Conservation (phyloP, 2,329 filamentous ascomycete species). For the Talaromyces sp. region DNA sequence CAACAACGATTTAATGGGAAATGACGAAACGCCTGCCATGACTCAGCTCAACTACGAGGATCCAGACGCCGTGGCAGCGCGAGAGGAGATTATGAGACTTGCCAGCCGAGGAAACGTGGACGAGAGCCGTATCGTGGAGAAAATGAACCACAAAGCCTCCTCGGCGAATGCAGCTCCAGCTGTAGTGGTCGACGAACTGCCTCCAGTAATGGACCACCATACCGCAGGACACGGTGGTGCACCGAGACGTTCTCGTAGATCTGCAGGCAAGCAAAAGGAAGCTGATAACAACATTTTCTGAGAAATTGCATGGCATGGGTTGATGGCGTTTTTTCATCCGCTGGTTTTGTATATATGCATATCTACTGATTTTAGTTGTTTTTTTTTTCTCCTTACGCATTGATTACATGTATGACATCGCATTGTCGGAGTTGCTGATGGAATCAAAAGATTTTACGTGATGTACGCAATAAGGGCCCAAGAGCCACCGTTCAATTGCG, state of each 20-base stretch:
- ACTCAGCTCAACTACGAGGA: constrained; percentile 47
- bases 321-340: neutral
- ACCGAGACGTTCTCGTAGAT: constrained; percentile 8
- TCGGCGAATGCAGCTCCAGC: neutral
- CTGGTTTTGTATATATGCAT: neutral
- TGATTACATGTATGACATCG: neutral
- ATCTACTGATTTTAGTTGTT: neutral
- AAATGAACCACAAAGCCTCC: constrained; percentile 6
- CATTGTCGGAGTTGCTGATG: no score
- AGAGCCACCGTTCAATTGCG: neutral
- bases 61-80: constrained; percentile 49
- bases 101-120: constrained; percentile 28
- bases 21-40: constrained; percentile 35
- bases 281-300: neutral
- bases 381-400: neutral
- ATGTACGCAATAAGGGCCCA: neutral
- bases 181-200: constrained; percentile 7
- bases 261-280: constrained; percentile 8
- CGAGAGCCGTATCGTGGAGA: neutral
- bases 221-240: neutral
- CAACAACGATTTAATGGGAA: constrained; percentile 21
- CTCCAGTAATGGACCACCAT: neutral
- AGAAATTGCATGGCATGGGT: neutral
- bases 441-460: neutral
- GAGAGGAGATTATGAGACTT: constrained; percentile 48